Base-by-base conservation (phyloP, 768 basidiomycete genomes). In the Tubosaeta sp. region DNA sequence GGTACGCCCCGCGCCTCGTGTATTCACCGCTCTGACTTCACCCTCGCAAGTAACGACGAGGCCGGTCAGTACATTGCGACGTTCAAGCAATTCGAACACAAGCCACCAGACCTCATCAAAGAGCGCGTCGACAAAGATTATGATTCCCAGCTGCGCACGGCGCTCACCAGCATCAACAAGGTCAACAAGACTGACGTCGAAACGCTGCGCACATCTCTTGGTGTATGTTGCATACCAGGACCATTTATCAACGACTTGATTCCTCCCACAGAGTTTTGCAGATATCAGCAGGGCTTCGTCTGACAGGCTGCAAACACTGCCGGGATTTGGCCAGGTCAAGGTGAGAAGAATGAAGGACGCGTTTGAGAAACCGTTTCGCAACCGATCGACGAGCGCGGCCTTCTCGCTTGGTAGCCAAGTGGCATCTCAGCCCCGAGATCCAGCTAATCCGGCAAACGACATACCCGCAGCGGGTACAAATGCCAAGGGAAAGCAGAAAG, bases 181-280 rank as follows among this genome's bases (percentile, higher is more conserved):
- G 91, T 99, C 56, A 98, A 98, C 72, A 97, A 95, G 76, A 98
- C 95, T 4, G 97, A 99, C 61, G 92, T 95, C 2, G 85, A 91
- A 70, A 98, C 95, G 4, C 74, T 99, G 38, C 82, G 90, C 19
- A 86, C 86, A 2, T 87, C 91, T n/a, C 86, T 95, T 59, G 95
- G 94, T 33, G 95, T 97, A 72, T 52, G 86, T 76, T 29, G 5
- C 17, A 33, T 51, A 3, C 10, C 17, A 48, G 12, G n/a, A 16
- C 33, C 26, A 16, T 39, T 37, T 42, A 10, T 26, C 38, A 43
- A 29, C 34, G 48, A 37, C 42, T 56, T n/a, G 44, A 45, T 46
- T 43, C 48, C 53, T 33, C 25, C 26, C 33, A 13, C 61, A 97
- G 95, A 94, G 89, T 61, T 92, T 98, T 63, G 81, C 87, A 2